Conservation (phyloP, 2,329 filamentous ascomycete species). For the Rachicladosporium sp. region DNA sequence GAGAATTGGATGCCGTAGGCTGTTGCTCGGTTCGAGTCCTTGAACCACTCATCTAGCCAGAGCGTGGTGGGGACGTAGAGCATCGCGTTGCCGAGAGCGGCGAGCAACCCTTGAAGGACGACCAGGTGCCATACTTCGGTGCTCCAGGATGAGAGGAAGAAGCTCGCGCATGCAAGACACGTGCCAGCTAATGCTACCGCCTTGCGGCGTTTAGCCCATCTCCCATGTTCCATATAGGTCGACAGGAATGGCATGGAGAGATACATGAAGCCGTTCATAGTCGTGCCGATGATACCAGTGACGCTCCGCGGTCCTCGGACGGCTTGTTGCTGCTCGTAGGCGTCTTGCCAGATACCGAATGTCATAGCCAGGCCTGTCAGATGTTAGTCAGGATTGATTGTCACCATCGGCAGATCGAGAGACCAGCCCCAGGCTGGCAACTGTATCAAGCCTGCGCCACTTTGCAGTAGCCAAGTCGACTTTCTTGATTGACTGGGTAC, state of each 20-base stretch:
- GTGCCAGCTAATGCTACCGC: conserved; percentile 34
- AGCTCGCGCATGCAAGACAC: conserved; percentile 32
- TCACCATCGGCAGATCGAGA: no score
- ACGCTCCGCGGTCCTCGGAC: conserved; percentile 25
- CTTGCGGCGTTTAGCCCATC: conserved; percentile 33
- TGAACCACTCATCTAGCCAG: conserved; percentile 38
- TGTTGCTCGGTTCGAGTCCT: conserved; percentile 16
- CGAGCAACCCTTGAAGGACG: conserved; percentile 19
- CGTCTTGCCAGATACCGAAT: conserved; percentile 45
- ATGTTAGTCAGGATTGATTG: no score
- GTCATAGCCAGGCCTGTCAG: conserved; percentile 39
- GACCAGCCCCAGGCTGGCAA: no score
- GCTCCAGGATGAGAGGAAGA: conserved; percentile 36
- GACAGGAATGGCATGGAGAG: conserved; percentile 44
- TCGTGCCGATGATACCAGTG: conserved; percentile 41
- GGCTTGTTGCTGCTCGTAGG: conserved; percentile 31
- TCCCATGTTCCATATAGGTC: conserved; percentile 31
- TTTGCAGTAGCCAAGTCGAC: no score
- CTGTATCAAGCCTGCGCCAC: no score
- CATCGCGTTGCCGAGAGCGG: conserved; percentile 28
- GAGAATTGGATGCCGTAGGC: conserved; percentile 22
- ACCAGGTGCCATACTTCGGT: conserved; percentile 26
- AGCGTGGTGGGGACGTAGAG: conserved; percentile 44
- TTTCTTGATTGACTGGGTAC: no score
- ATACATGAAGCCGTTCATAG: conserved; percentile 44